A percentile compares a stretch with the other conserved stretches of the same genome.
phyloP scores from a whole-genome alignment of 805 yeast species.

The Kuraishia borneana region DNA sequence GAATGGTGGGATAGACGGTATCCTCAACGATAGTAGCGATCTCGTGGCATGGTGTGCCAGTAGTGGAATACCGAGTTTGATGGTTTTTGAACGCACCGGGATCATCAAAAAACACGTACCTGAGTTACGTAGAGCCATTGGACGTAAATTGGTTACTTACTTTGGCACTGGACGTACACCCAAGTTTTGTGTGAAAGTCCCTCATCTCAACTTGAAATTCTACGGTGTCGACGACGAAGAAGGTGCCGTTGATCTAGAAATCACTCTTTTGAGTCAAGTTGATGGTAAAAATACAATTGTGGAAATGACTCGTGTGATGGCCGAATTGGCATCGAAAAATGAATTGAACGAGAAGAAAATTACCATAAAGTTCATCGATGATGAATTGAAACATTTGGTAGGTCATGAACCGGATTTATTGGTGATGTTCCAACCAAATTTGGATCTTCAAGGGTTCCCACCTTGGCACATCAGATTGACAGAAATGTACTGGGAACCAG shows the following conservation, averaged over 20 bases:
- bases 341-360: constrained; percentile 58
- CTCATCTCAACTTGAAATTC: constrained; percentile 47
- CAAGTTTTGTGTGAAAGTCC: constrained; percentile 46
- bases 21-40: constrained; percentile 69
- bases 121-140: constrained; percentile 44
- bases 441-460: constrained; percentile 90
- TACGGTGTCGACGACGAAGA: constrained; percentile 25
- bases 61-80: constrained; percentile 64
- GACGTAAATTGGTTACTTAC: constrained; percentile 51
- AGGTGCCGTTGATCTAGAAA: constrained; percentile 39
- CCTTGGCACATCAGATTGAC: constrained; percentile 95
- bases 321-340: constrained; percentile 54
- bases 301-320: constrained; percentile 76
- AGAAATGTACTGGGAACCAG: constrained; percentile 87
- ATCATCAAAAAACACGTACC: constrained; percentile 41
- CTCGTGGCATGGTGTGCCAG: constrained; percentile 81
- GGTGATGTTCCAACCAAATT: constrained; percentile 71
- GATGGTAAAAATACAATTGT: constrained; percentile 91
- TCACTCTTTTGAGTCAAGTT: constrained; percentile 55
- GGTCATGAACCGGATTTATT: constrained; percentile 91
- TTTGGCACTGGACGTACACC: constrained; percentile 68
- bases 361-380: constrained; percentile 64
- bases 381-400: constrained; percentile 60
- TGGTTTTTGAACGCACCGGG: constrained; percentile 76
- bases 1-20: constrained; percentile 81